These are phyloP conservation scores for Hawksworthiomyces lignivorus DNA, from an alignment of 2,329 filamentous ascomycete species.

Conservation along the genomic window DNA sequence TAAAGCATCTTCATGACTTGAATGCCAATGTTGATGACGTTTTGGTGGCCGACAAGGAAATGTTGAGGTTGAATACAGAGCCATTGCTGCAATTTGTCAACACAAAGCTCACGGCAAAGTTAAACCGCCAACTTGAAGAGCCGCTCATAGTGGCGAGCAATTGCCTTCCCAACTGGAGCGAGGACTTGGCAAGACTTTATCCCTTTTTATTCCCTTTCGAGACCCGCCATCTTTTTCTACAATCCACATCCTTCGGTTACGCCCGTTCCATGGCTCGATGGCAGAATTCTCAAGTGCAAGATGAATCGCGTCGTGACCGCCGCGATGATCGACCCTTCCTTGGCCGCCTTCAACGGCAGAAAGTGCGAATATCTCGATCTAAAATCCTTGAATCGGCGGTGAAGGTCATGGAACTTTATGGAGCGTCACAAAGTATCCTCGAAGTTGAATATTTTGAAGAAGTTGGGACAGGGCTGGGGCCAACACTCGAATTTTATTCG, in stretches of 20 bases:
- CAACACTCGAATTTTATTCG: conserved; percentile 95
- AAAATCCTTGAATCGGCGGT: conserved; percentile 93
- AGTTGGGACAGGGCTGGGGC: conserved; percentile 90
- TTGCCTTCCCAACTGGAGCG: conserved; percentile 91
- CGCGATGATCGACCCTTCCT: conserved; percentile 88
- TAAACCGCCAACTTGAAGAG: conserved; percentile 94
- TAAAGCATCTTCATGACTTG: conserved; percentile 85
- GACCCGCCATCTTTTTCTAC: conserved; percentile 90
- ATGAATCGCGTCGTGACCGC: conserved; percentile 73
- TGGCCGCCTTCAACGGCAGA: conserved; percentile 86
- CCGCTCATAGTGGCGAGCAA: conserved; percentile 95
- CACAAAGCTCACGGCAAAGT: conserved; percentile 93
- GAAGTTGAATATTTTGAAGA: conserved; percentile 99
- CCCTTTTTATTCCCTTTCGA: conserved; percentile 98
- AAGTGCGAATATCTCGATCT: conserved; percentile 92
- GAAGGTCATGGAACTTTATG: conserved; percentile 98
- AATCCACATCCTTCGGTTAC: conserved; percentile 97
- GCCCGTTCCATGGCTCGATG: conserved; percentile 94
- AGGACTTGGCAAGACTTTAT: conserved; percentile 86
- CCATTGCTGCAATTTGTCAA: conserved; percentile 94
- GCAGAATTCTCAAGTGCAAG: conserved; percentile 82
- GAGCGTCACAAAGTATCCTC: conserved; percentile 88
- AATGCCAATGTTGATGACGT: conserved; percentile 93
- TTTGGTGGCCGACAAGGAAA: conserved; percentile 66
- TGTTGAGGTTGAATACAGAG: conserved; percentile 66